Evolutionary conservation across 2,329 filamentous ascomycete genomes (phyloP).

Genomic region (Arthroderma sp.): DNA sequence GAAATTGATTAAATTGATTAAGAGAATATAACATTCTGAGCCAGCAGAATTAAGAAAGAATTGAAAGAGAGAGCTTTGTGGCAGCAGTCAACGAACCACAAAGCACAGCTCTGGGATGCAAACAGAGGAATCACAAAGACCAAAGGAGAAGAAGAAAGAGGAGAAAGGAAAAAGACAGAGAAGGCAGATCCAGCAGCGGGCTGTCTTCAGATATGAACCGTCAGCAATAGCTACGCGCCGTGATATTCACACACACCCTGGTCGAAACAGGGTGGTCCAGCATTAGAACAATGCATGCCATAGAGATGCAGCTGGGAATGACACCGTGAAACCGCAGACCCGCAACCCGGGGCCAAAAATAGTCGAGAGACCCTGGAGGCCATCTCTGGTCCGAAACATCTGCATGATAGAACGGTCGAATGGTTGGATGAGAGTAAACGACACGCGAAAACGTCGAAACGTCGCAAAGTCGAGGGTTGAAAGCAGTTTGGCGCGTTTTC

Average conservation of each 20-base stretch:
- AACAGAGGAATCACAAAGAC: neutral
- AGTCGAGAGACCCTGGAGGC: too few relatives aligned
- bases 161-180: neutral
- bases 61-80: neutral
- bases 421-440: neutral
- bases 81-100: neutral
- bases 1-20: neutral
- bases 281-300: too few relatives aligned
- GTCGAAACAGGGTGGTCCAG: too few relatives aligned
- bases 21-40: neutral
- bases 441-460: neutral
- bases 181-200: neutral
- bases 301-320: too few relatives aligned
- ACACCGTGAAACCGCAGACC: too few relatives aligned
- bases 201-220: too few relatives aligned
- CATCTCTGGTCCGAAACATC: too few relatives aligned
- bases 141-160: neutral
- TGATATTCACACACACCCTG: too few relatives aligned
- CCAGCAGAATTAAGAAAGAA: constrained; percentile 1
- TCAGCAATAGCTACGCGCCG: too few relatives aligned
- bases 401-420: neutral
- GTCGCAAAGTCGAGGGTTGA: neutral
- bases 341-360: too few relatives aligned
- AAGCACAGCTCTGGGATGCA: neutral
- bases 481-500: neutral